Percentiles rank a stretch among this genome's conserved stretches.
phyloP scores from a whole-genome alignment of 768 basidiomycete species.

The Mycena amicta region DNA sequence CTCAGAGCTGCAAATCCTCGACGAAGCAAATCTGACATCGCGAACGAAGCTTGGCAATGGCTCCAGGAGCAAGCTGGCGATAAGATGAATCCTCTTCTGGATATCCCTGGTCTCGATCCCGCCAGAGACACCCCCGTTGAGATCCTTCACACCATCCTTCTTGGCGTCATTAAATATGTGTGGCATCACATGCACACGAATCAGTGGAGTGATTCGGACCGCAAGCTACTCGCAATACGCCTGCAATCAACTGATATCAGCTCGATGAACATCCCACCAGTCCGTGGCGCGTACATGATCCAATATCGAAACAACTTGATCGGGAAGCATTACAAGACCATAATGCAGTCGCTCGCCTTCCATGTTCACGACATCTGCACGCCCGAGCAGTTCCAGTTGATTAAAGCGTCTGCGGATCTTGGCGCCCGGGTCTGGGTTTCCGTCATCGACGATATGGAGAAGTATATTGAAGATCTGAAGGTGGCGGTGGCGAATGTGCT shows the following conservation, averaged over 20 bases:
- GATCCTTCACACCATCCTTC: conserved; percentile 37
- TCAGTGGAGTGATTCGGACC: conserved; percentile 24
- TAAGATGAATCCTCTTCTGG: neutral
- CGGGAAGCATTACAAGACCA: conserved; percentile 38
- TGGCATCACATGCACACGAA: conserved; percentile 34
- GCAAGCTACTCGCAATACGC: conserved; percentile 26
- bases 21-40: neutral
- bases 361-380: conserved; percentile 32
- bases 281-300: conserved; percentile 34
- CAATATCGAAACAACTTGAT: conserved; percentile 37
- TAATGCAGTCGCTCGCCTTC: conserved; percentile 34
- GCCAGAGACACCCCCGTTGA: neutral
- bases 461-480: conserved; percentile 35
- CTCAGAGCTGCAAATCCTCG: neutral
- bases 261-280: conserved; percentile 21
- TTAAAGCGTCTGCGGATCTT: conserved; percentile 26
- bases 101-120: neutral
- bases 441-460: conserved; percentile 29
- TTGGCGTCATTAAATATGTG: conserved; percentile 40
- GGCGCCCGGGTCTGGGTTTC: conserved; percentile 36
- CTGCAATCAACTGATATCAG: conserved; percentile 29
- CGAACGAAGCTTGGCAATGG: neutral
- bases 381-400: conserved; percentile 22
- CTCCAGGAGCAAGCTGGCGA: neutral
- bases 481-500: conserved; percentile 38